Evolutionary conservation across 768 basidiomycete genomes (phyloP).

Genomic region (Suillus luteus): DNA sequence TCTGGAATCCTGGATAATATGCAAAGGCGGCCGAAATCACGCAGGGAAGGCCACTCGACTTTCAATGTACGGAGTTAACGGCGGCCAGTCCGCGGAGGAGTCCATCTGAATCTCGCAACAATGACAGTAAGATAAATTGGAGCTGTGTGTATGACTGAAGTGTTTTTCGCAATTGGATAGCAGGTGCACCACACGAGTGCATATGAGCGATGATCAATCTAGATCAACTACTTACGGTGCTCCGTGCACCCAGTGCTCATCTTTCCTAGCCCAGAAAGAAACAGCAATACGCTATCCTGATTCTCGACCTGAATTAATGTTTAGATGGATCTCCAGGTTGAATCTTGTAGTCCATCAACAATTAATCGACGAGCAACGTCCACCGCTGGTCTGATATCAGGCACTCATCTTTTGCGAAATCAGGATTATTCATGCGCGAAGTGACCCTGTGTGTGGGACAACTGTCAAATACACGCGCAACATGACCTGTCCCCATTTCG

Average conservation of each 20-base stretch:
- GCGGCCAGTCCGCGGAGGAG: not conserved
- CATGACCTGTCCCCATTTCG: not conserved
- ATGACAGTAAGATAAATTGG: conserved; percentile 1
- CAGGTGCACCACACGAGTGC: not conserved
- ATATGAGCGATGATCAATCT: not conserved
- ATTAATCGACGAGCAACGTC: too few species aligned
- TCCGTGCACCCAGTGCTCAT: not conserved
- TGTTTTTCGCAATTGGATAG: not conserved
- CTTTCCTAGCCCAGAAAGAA: not conserved
- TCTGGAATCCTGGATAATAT: not conserved
- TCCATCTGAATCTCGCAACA: not conserved
- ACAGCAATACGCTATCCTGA: too few species aligned
- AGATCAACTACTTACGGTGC: not conserved
- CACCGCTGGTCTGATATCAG: too few species aligned
- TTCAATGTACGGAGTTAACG: not conserved
- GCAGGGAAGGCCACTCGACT: not conserved
- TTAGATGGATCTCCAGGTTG: too few species aligned
- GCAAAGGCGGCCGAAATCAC: not conserved
- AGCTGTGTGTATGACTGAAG: not conserved
- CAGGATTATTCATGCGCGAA: too few species aligned
- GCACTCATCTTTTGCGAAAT: too few species aligned
- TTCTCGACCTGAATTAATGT: too few species aligned
- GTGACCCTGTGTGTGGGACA: too few species aligned
- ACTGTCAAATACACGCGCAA: not conserved
- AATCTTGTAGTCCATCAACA: too few species aligned